A percentile compares a stretch with the other conserved stretches of the same genome.
Conservation (phyloP, 495 filamentous ascomycete species). For the Rhizodiscina lignyota region DNA sequence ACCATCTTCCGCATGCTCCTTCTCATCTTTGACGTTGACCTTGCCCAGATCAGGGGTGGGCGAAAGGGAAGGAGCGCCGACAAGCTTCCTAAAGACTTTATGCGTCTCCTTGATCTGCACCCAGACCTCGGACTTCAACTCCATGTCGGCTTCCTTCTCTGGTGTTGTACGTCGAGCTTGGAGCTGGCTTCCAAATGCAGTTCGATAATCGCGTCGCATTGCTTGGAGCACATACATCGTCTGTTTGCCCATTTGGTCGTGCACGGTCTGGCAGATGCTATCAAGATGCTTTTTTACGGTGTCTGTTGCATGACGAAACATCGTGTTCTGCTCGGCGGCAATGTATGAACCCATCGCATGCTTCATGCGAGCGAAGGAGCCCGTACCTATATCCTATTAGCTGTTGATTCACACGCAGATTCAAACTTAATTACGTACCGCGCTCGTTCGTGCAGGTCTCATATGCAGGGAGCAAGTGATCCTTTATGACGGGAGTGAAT, state of each 20-base stretch:
- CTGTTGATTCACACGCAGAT: not conserved
- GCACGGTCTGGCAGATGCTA: constrained; percentile 18
- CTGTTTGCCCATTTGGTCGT: constrained; percentile 24
- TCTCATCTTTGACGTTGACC: too few species aligned
- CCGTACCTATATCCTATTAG: constrained; percentile 19
- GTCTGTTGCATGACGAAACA: constrained; percentile 31
- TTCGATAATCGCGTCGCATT: too few species aligned
- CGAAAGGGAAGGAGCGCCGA: too few species aligned
- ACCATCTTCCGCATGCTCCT: too few species aligned
- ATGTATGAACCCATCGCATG: constrained; percentile 34
- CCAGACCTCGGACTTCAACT: too few species aligned
- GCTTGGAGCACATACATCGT: too few species aligned
- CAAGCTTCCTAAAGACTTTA: too few species aligned
- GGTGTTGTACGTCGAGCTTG: too few species aligned
- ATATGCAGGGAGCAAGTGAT: constrained; percentile 32
- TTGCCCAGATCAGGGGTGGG: too few species aligned
- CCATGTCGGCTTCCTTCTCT: too few species aligned
- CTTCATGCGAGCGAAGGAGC: constrained; percentile 40
- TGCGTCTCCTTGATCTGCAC: too few species aligned
- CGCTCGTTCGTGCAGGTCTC: constrained; percentile 24
- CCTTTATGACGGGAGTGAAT: constrained; percentile 34
- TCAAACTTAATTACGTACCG: constrained; percentile 17
- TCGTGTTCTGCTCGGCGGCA: constrained; percentile 18
- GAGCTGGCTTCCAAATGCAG: too few species aligned
- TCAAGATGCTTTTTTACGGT: constrained; percentile 24